Base-by-base conservation (phyloP, 2,329 filamentous ascomycete species). In the Colletotrichum abscissum region DNA sequence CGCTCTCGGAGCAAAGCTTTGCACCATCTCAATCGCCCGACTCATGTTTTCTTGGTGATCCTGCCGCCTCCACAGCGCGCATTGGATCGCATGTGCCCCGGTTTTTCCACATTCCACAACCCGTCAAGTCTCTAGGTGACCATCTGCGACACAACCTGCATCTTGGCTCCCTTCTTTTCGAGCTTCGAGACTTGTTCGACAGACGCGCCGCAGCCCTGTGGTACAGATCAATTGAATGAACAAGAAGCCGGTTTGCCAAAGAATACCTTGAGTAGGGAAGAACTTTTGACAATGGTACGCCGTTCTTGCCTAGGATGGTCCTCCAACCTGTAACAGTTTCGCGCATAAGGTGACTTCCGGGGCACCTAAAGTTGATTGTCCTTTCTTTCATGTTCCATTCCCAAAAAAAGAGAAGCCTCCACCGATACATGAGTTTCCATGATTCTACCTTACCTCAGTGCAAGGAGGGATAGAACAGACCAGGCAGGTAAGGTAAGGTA, bases 1-100 rank as follows among this genome's bases (percentile, higher is more conserved):
- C 66, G 66, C 67, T 73, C 60, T 73, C 70, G 70, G 70, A 65
- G 60, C 70, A 73, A 52, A 73, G 70, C 46, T 70, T 60, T 70
- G 70, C 46, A 24, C 54, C 42, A 28, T 14, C 42, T 33, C 22
- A 26, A n/a, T 24, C 56, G 19, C 59, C 60, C 66, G 70, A 73
- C 70, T 69, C 66, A 64, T 65, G 70, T 56, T 69, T 69, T 69
- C 67, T 69, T 73, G 49, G 59, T 69, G 66, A 73, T 73, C 59
- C 59, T 73, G 46, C 70, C 54, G 42, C 60, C 66, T 62, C 59
- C 59, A 65, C 69, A 69, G 26, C 26, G 28, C 49, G 28, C 30
- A 54, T 9, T 19, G 19, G 38, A 42, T 69, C 58, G 59, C 52
- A 69, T 58, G 22, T 24, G 54, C 54, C 65, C 69, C 58, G 65